Evolutionary conservation across 1,284 basidiomycete species (phyloP), one percentile per base, ranked within the genome.

Genomic region (Melampsora occidentalis): DNA sequence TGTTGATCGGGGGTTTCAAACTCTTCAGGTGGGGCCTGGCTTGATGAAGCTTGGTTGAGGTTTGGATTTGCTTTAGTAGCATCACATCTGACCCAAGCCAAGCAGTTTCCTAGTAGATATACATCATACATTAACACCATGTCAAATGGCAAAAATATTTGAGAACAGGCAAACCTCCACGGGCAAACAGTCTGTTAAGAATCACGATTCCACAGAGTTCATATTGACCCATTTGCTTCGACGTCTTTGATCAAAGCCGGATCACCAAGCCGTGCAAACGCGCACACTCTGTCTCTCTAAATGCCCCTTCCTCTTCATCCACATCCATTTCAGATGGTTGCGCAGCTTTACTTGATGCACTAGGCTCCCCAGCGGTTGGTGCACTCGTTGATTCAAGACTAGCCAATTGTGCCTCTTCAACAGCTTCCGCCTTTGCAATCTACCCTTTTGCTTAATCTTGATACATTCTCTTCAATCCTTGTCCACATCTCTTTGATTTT

Each of bases 141-240:
- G 65, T 9, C 46, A 39, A 2, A 3, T 16, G 49, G 20, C 2
- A 5, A 57, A 49, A 46, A 53, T 42, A 14, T 16, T 28, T 5
- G 16, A 39, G 22, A 66, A 39, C 51, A 18, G 59, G 73, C 59
- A 79, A 78, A 64, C 82, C 95, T 0, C 92, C 89, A 82, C 98
- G 94, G 0, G 96, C 94, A 0, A 91, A 91, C 0, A 94, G 89
- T 20, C 97, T 97, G 83, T 99, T 99, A 87, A 98, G 96, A 33
- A 94, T 97, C 18, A 99, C 90, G 81, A 99, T 92, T 1, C 92
- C 91, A 75, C 92, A 89, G 49, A 95, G 87, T 76, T 95, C 93
- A 82, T 94, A 96, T 80, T 94, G 81, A 14, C 90, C 86, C 83
- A 82, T 90, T 93, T 78, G 87, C 86, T 0, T 93, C 93, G 16